Conservation (phyloP, 2,329 filamentous ascomycete species). For the Fusarium sp. region DNA sequence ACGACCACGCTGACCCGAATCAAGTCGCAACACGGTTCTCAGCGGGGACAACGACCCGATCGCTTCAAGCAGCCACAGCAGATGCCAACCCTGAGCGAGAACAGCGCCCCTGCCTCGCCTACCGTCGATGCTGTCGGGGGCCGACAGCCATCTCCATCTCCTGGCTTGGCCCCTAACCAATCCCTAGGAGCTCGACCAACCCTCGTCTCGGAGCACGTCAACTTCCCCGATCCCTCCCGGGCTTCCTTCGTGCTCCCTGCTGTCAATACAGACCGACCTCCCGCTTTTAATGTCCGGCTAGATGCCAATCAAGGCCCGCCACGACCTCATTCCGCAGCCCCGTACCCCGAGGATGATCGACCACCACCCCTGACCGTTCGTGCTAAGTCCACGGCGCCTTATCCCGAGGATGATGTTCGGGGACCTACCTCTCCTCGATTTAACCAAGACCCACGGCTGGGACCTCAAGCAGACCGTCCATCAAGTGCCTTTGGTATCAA, state of each 20-base stretch:
- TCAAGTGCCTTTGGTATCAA: constrained; percentile 67
- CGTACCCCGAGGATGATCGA: constrained; percentile 78
- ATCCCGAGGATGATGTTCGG: constrained; percentile 71
- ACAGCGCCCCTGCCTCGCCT: constrained; percentile 47
- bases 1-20: constrained; percentile 90
- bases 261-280: constrained; percentile 51
- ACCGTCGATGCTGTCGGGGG: constrained; percentile 32
- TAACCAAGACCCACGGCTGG: constrained; percentile 62
- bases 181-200: constrained; percentile 57
- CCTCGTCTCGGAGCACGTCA: constrained; percentile 53
- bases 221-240: constrained; percentile 62
- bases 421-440: constrained; percentile 53
- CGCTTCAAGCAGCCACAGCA: constrained; percentile 65
- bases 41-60: constrained; percentile 71
- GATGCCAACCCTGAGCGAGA: constrained; percentile 65
- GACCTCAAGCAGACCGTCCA: constrained; percentile 62
- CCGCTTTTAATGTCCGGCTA: constrained; percentile 65
- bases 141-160: constrained; percentile 34
- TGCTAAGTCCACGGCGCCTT: constrained; percentile 69
- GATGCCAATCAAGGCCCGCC: constrained; percentile 49
- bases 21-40: constrained; percentile 81
- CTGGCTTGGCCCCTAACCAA: constrained; percentile 44
- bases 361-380: constrained; percentile 62
- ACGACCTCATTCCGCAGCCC: constrained; percentile 69
- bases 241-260: constrained; percentile 50